Evolutionary conservation across 2,329 filamentous ascomycete genomes (phyloP).

Genomic region (Botrytis deweyae): DNA sequence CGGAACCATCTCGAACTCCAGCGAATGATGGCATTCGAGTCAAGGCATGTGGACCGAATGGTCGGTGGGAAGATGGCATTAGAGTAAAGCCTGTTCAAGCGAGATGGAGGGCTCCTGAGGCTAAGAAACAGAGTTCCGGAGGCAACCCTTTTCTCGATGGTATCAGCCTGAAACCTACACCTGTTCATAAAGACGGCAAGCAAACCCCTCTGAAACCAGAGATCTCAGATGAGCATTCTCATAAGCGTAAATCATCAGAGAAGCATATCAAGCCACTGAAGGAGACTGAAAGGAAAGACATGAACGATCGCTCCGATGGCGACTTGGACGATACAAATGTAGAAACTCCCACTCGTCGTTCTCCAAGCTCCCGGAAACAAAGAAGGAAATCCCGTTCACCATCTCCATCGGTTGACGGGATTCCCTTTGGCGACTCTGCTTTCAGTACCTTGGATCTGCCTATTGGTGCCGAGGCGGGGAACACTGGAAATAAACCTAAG

Average conservation of each 20-base stretch:
- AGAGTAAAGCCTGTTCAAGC: conserved; percentile 34
- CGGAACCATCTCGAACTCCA: conserved; percentile 39
- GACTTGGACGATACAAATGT: not conserved
- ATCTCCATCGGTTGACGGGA: conserved; percentile 54
- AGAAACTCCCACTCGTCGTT: conserved; percentile 28
- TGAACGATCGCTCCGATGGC: not conserved
- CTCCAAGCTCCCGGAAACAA: conserved; percentile 28
- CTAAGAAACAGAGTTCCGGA: not conserved
- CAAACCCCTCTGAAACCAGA: conserved; percentile 25
- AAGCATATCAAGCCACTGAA: conserved; percentile 31
- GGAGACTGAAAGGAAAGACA: conserved; percentile 8
- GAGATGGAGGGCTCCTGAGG: conserved; percentile 39
- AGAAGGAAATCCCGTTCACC: conserved; percentile 31
- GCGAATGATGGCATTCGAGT: conserved; percentile 30
- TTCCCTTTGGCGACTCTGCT: conserved; percentile 64
- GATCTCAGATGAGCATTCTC: conserved; percentile 12
- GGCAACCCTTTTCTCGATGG: conserved; percentile 32
- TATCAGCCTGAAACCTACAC: conserved; percentile 36
- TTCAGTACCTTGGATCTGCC: conserved; percentile 64
- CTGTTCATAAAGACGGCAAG: conserved; percentile 27
- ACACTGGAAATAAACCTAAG: conserved; percentile 47
- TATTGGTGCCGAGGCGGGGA: conserved; percentile 48
- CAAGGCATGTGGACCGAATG: conserved; percentile 32
- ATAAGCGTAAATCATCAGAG: conserved; percentile 31
- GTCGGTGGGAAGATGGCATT: conserved; percentile 37